Evolutionary conservation across 140 eudicot genomes (phyloP).

Genomic region (Cichorium intybus): DNA sequence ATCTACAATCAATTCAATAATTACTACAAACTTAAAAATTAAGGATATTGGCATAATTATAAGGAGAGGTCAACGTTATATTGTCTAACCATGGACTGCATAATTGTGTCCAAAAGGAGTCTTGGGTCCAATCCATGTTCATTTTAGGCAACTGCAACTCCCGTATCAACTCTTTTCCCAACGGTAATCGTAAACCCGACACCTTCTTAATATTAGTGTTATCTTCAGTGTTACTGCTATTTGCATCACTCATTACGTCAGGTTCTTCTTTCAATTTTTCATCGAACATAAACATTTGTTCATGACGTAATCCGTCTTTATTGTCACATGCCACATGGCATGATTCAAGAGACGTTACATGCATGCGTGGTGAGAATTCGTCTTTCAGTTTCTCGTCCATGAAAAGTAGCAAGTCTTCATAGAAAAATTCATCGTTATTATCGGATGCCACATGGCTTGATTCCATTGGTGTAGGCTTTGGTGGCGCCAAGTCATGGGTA

Average conservation of each 20-base stretch:
- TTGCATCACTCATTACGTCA: slow-evolving; percentile 15
- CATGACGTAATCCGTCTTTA: background rate
- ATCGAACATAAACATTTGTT: background rate
- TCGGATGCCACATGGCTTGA: slow-evolving; percentile 24
- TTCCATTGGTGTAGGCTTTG: slow-evolving; percentile 4
- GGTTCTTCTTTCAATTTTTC: slow-evolving; percentile 29
- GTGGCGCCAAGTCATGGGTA: slow-evolving; percentile 10
- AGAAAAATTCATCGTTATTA: slow-evolving; percentile 23
- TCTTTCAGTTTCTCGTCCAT: slow-evolving; percentile 18
- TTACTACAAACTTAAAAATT: slow-evolving; percentile 28
- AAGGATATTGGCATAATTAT: slow-evolving; percentile 41
- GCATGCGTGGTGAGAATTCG: background rate
- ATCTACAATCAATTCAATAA: slow-evolving; percentile 15
- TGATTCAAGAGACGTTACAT: background rate
- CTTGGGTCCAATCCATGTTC: slow-evolving; percentile 59
- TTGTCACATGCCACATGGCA: background rate
- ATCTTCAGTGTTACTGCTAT: background rate
- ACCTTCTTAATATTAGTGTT: background rate
- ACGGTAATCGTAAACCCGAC: slow-evolving; percentile 32
- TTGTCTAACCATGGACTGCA: slow-evolving; percentile 80
- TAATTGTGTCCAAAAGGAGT: slow-evolving; percentile 44
- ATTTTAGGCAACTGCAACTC: slow-evolving; percentile 58
- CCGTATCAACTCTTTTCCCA: slow-evolving; percentile 24
- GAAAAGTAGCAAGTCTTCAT: slow-evolving; percentile 21
- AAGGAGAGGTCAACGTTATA: slow-evolving; percentile 34